A percentile compares a stretch with the other conserved stretches of the same genome.
Conservation (phyloP, 331 rosid species). For the Rosa hybrid region DNA sequence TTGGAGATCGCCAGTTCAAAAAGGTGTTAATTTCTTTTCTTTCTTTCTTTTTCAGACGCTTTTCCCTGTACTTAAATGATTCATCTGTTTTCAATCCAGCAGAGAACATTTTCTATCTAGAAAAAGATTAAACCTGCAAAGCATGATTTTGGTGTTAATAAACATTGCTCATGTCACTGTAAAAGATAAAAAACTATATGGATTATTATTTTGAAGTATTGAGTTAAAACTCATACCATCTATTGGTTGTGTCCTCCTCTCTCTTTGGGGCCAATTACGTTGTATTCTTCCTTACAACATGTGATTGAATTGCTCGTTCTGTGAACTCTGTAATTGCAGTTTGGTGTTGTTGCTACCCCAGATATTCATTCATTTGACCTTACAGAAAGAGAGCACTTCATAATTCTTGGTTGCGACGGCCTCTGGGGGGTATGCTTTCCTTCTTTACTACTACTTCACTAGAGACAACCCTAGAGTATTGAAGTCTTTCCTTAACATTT, state of each 20-base stretch:
- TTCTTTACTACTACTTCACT: constrained; percentile 6
- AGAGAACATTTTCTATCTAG: neutral
- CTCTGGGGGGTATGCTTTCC: constrained; percentile 82
- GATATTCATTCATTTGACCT: constrained; percentile 82
- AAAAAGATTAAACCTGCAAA: neutral
- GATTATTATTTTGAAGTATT: neutral
- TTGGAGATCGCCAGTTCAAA: constrained; percentile 89
- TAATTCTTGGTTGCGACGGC: constrained; percentile 95
- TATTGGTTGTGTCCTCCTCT: neutral
- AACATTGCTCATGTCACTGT: neutral
- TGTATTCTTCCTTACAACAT: neutral
- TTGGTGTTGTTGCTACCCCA: constrained; percentile 83
- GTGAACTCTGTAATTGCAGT: constrained; percentile 51
- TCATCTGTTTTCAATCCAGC: neutral
- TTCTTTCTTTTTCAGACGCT: neutral
- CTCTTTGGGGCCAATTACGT: neutral
- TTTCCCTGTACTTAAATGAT: neutral
- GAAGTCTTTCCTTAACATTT: neutral
- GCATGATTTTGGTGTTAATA: neutral
- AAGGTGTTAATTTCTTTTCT: constrained; percentile 43
- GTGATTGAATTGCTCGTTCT: constrained; percentile 8
- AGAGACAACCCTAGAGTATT: constrained; percentile 1
- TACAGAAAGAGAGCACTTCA: constrained; percentile 74
- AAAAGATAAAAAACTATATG: neutral
- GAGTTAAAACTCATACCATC: neutral